Evolutionary conservation across 2,329 filamentous ascomycete genomes (phyloP), one percentile per base, ranked within the genome.

Genomic region (Xylariales sp.): DNA sequence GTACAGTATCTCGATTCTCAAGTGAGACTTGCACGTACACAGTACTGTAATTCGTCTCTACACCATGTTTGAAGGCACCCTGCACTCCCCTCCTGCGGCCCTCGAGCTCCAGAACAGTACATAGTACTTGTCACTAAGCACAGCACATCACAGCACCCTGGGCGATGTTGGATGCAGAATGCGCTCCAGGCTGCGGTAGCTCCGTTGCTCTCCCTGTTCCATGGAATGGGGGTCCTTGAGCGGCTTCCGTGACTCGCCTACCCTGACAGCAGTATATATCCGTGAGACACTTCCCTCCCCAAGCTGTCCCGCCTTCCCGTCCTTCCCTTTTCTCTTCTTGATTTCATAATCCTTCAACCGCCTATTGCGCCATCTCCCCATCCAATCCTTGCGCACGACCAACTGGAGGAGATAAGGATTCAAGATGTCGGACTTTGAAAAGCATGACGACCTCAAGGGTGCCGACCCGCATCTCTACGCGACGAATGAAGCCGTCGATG

Each of bases 341-440:
- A n/a, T 33, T 34, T 21, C 28, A 22, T 15, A 18, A 4, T 38
- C 18, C 36, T 22, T 29, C 19, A 40, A 20, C 21, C 38, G 38
- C 29, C 16, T 14, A 24, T 9, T 34, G 16, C 29, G 38, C 29
- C 36, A 27, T 29, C n/a, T 28, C 36, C 16, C 36, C 12, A 8
- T 9, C 21, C 20, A 37, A 18, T 18, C 21, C 25, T 27, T 19
- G 20, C 36, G 25, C 27, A 27, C 36, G 36, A 18, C 16, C 25
- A 10, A 14, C 16, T 19, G 37, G 40, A 40, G 24, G 15, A 19
- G 3, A 29, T 25, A 12, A 32, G 34, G 28, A 27, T 22, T 20
- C 37, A 54, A 34, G 6, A 58, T 60, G 52, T 54, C 54, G 35
- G 51, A 57, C 38, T 44, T 36, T 31, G 51, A 54, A 25, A 58